Conservation (phyloP, 2,329 filamentous ascomycete species). For the Chalaropsis thielavioides region DNA sequence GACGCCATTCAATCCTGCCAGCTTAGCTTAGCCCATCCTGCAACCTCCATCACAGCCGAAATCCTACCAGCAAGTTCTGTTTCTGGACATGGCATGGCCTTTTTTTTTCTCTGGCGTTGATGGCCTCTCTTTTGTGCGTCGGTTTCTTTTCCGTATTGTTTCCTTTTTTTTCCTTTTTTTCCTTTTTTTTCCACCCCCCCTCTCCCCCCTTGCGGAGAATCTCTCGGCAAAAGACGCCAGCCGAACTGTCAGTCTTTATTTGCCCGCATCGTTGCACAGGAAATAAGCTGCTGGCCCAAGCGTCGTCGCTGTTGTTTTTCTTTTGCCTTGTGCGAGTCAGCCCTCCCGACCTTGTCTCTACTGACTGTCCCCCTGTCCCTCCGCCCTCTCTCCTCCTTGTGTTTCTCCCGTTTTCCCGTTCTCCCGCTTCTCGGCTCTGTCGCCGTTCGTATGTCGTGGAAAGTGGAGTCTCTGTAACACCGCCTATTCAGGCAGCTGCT, state of each 20-base stretch:
- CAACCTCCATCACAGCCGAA: background rate
- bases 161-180: background rate
- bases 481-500: background rate
- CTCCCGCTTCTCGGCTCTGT: background rate
- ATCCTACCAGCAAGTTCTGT: too few relatives aligned
- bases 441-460: background rate
- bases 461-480: background rate
- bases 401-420: too few relatives aligned
- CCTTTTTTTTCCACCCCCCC: background rate
- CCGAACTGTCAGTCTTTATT: too few relatives aligned
- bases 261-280: background rate
- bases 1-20: slow-evolving; percentile 8
- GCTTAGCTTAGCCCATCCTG: background rate
- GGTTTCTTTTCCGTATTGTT: too few relatives aligned
- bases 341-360: background rate
- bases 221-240: slow-evolving; percentile 1
- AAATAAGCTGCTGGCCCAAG: slow-evolving; percentile 6
- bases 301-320: background rate
- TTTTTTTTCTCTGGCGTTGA: too few relatives aligned
- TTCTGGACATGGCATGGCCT: too few relatives aligned
- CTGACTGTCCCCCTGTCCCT: background rate
- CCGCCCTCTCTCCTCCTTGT: background rate
- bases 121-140: too few relatives aligned
- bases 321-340: background rate
- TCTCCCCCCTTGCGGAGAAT: slow-evolving; percentile 1